Evolutionary conservation across 176 grass and related monocot species (phyloP).

Genomic region (Zea luxurians): DNA sequence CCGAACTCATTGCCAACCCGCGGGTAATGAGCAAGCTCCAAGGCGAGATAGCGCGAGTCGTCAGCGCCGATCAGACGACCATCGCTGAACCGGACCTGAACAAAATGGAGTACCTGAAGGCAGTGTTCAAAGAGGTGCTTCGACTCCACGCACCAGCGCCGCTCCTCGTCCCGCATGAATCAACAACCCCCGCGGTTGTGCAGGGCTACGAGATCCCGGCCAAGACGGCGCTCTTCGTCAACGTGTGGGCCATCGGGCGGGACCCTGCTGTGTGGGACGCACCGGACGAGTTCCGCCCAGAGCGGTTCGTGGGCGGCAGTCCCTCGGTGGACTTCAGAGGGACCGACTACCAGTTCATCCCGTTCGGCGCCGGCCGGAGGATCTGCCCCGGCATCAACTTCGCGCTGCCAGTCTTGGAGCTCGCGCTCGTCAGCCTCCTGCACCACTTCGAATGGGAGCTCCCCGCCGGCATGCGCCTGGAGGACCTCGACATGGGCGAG

Average conservation of each 20-base stretch:
- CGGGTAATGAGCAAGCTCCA: constrained; percentile 49
- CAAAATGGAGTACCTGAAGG: constrained; percentile 50
- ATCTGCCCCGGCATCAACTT: constrained; percentile 69
- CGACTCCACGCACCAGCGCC: constrained; percentile 66
- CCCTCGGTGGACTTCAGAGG: constrained; percentile 44
- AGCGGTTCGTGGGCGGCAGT: constrained; percentile 44
- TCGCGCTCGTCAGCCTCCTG: constrained; percentile 51
- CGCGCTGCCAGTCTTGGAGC: constrained; percentile 46
- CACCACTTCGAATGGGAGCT: constrained; percentile 62
- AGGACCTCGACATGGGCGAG: constrained; percentile 57
- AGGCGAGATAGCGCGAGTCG: constrained; percentile 39
- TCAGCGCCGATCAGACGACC: constrained; percentile 11
- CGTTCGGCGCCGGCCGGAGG: constrained; percentile 65
- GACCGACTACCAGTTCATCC: constrained; percentile 54
- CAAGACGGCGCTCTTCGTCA: constrained; percentile 51
- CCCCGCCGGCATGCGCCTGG: constrained; percentile 19
- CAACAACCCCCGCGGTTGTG: constrained; percentile 26
- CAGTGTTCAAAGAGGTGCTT: constrained; percentile 63
- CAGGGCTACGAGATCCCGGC: constrained; percentile 55
- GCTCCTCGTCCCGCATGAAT: constrained; percentile 52
- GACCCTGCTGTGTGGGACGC: constrained; percentile 53
- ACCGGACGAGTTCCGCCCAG: constrained; percentile 65
- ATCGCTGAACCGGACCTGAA: constrained; percentile 43
- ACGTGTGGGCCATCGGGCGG: constrained; percentile 68
- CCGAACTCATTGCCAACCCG: constrained; percentile 54